Percentiles rank a stretch among this genome's conserved stretches.
These are phyloP conservation scores for Annulohypoxylon bovei DNA, from an alignment of 495 filamentous ascomycete species.

Conservation along the genomic window DNA sequence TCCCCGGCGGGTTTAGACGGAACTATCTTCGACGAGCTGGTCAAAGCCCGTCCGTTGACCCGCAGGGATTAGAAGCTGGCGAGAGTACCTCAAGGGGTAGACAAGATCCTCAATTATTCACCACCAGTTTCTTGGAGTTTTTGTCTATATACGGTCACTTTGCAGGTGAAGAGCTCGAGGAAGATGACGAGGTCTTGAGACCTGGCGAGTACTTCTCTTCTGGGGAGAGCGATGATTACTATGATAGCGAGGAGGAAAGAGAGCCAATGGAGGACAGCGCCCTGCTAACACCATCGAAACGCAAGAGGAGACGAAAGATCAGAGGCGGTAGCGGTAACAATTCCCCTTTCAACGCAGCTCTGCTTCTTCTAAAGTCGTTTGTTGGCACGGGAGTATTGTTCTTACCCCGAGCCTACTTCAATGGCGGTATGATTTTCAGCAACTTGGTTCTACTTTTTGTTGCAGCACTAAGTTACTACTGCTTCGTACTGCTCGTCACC, in stretches of 20 bases:
- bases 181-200: constrained; percentile 87
- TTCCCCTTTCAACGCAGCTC: constrained; percentile 74
- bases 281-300: constrained; percentile 75
- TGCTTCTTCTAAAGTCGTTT: constrained; percentile 94
- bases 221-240: constrained; percentile 65
- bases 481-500: constrained; percentile 90
- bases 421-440: constrained; percentile 97
- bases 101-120: constrained; percentile 73
- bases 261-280: constrained; percentile 84
- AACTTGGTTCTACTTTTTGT: constrained; percentile 87
- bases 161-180: constrained; percentile 93
- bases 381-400: constrained; percentile 98
- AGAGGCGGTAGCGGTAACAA: constrained; percentile 76
- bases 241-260: constrained; percentile 68
- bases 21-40: constrained; percentile 81
- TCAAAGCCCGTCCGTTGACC: constrained; percentile 61
- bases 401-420: constrained; percentile 88
- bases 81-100: constrained; percentile 48
- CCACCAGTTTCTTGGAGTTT: constrained; percentile 94
- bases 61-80: constrained; percentile 57
- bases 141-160: constrained; percentile 95
- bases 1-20: constrained; percentile 91
- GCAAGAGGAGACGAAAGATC: constrained; percentile 75
- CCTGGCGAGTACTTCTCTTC: constrained; percentile 88
- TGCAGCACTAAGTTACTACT: constrained; percentile 89